A percentile compares a stretch with the other conserved stretches of the same genome.
Conservation (phyloP, 2,329 filamentous ascomycete species). For the Fusarium anguioides region DNA sequence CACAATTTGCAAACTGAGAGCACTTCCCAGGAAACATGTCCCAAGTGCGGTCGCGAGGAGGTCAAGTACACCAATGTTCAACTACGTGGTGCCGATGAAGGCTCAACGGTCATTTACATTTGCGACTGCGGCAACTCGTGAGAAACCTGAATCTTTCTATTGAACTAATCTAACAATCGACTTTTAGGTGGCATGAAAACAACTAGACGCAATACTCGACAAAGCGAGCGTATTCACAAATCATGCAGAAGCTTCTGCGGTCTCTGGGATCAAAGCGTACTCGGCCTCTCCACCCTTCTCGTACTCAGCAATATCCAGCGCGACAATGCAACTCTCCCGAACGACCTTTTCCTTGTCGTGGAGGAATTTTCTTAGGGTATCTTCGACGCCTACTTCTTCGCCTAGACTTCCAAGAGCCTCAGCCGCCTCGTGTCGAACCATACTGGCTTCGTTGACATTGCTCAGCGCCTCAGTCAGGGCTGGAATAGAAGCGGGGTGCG, state of each 20-base stretch:
- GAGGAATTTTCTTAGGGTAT: constrained; percentile 82
- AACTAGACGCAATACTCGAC: constrained; percentile 57
- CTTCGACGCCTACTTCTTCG: constrained; percentile 92
- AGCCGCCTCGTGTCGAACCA: constrained; percentile 98
- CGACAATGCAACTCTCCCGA: constrained; percentile 92
- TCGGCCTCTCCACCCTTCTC: constrained; percentile 89
- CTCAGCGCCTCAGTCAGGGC: constrained; percentile 83
- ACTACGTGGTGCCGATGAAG: constrained; percentile 92
- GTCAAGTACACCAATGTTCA: constrained; percentile 89
- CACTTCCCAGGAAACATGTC: constrained; percentile 74
- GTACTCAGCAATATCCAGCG: constrained; percentile 97
- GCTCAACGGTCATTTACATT: constrained; percentile 89
- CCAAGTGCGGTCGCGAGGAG: constrained; percentile 82
- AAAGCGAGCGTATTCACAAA: constrained; percentile 30
- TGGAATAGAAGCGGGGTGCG: constrained; percentile 96
- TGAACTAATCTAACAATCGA: constrained; percentile 41
- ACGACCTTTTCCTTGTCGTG: constrained; percentile 94
- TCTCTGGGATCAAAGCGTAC: constrained; percentile 88
- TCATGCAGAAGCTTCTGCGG: constrained; percentile 56
- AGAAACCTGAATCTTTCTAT: constrained; percentile 31
- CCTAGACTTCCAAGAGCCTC: constrained; percentile 95
- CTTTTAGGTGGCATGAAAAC: constrained; percentile 66
- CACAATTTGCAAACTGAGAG: constrained; percentile 82
- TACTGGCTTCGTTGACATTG: constrained; percentile 84
- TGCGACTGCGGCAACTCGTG: constrained; percentile 90